These are phyloP conservation scores for Polygonum aviculare DNA, from an alignment of 148 eudicot species.

Conservation along the genomic window DNA sequence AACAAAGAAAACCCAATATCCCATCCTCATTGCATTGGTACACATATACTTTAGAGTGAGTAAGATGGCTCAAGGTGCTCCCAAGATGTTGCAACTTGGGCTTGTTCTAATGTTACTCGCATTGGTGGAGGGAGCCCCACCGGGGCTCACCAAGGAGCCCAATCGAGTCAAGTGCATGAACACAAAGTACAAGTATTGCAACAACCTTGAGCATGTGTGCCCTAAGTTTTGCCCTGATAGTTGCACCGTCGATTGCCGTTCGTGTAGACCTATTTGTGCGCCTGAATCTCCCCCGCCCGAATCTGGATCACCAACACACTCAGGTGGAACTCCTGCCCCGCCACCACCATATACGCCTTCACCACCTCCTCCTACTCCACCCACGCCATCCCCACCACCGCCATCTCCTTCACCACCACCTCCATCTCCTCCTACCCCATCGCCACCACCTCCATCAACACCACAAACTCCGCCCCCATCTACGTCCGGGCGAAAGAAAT, in stretches of 20 bases:
- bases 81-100: conserved; percentile 22
- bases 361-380: neutral
- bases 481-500: conserved; percentile 24
- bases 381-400: conserved; percentile 6
- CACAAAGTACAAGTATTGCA: conserved; percentile 37
- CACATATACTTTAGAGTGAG: neutral
- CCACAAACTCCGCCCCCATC: conserved; percentile 11
- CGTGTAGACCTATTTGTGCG: conserved; percentile 45
- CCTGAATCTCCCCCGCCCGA: neutral
- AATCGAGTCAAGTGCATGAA: conserved; percentile 28
- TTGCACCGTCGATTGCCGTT: conserved; percentile 44
- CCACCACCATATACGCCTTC: conserved; percentile 1
- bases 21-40: neutral
- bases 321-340: conserved; percentile 10
- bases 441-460: conserved; percentile 10
- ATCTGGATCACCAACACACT: neutral
- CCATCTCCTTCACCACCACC: neutral
- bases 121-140: conserved; percentile 35
- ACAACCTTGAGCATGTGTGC: conserved; percentile 46
- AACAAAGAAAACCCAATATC: neutral
- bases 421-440: neutral
- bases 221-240: conserved; percentile 52
- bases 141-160: conserved; percentile 38
- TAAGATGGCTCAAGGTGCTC: conserved; percentile 19
- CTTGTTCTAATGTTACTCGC: conserved; percentile 23